Base-by-base conservation (phyloP, 306 rosid genomes). In the Vigna reflexopilosa region DNA sequence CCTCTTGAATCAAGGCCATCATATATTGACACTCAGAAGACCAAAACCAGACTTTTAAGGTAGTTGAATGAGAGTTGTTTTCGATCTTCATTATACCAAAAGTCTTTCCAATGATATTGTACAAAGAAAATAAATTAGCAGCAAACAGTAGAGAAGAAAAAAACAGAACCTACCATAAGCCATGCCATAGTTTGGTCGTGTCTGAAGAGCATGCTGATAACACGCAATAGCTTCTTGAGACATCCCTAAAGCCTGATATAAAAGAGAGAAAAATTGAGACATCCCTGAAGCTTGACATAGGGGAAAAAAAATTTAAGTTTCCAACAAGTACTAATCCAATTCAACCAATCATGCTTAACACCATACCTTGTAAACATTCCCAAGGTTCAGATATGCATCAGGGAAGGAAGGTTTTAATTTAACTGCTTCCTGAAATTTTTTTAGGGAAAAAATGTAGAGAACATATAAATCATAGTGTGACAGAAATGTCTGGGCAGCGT, bases 341-440 rank as follows among this genome's bases (percentile, higher is more conserved):
- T 79, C 83, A 84, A 81, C 77, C 59, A 83, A 83, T 84, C 71
- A 86, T 48, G 69, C 79, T 88, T 68, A 57, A 80, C 85, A 87
- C 76, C 87, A 82, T 86, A 96, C 99, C 99, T 96, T 96, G 84
- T 93, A 96, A 62, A 96, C 99, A 82, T 96, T 96, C 68, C 99
- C 99, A 80, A 96, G 93, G 87, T 96, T 96, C 89, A 96, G 80
- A 73, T 96, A 96, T n/a, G 99, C 99, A 87, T 96, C 99, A 63
- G 99, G 93, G 90, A 96, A 96, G 56, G 92, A 84, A 59, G 99
- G 99, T 85, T 96, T 96, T 76, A 91, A 96, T 86, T 93, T 96
- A 69, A 93, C 96, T 36, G 99, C 99, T 89, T 96, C 99, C 99
- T 96, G 86, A 52, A 71, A 87, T 26, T 26, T 26, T 26, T 51